These are phyloP conservation scores for Solanum chilense DNA, from an alignment of 257 asterid species.

Conservation along the genomic window DNA sequence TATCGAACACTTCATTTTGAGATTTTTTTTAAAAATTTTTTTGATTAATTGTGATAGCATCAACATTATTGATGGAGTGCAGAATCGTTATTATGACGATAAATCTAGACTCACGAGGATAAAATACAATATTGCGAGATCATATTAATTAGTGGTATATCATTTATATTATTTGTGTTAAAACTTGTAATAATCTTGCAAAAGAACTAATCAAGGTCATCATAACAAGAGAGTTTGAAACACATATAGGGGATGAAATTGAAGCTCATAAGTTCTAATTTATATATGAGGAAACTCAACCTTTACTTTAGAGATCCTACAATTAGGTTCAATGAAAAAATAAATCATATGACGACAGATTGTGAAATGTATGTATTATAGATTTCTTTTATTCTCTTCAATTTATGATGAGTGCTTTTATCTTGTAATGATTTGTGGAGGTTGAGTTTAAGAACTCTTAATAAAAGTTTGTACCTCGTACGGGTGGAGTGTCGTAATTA, in stretches of 20 bases:
- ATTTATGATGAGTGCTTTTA: not conserved
- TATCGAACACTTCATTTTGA: not conserved
- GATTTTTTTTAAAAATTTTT: not conserved
- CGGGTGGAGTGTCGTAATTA: not conserved
- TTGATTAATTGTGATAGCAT: not conserved
- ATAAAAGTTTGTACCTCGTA: not conserved
- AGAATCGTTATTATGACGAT: too few species aligned
- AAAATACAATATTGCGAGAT: not conserved
- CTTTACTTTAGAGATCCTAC: not conserved
- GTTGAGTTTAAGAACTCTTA: not conserved
- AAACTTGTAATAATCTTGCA: not conserved
- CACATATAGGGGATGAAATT: not conserved
- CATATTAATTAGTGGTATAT: not conserved
- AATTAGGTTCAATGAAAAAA: not conserved
- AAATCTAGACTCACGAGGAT: not conserved
- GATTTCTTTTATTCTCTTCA: too few species aligned
- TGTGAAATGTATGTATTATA: not conserved
- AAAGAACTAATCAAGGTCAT: not conserved
- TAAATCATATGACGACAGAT: not conserved
- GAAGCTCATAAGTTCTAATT: not conserved
- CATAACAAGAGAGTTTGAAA: not conserved
- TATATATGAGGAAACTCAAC: not conserved
- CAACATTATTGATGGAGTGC: too few species aligned
- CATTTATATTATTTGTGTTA: too few species aligned
- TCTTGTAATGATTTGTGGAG: not conserved